Conservation (phyloP, 2,329 filamentous ascomycete species). For the Neopestalotiopsis sp. region DNA sequence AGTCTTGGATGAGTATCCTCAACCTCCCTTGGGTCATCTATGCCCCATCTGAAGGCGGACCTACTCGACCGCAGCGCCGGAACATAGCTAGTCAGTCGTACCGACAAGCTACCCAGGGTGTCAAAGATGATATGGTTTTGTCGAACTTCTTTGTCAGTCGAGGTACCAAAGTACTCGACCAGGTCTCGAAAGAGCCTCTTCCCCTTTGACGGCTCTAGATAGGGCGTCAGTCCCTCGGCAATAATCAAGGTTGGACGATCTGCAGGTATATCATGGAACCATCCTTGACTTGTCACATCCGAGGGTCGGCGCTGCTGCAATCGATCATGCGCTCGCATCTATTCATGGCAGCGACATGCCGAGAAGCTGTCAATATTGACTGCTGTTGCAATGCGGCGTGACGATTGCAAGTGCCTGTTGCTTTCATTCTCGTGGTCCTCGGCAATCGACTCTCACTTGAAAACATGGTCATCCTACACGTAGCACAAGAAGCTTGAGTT, state of each 20-base stretch:
- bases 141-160: not conserved
- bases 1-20: slow-evolving; percentile 9
- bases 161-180: slow-evolving; percentile 14
- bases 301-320: slow-evolving; percentile 17
- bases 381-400: no score
- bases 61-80: slow-evolving; percentile 15
- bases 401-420: no score
- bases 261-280: slow-evolving; percentile 25
- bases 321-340: no score
- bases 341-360: no score
- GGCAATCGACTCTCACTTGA: no score
- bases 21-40: slow-evolving; percentile 15
- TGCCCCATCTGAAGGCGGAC: slow-evolving; percentile 15
- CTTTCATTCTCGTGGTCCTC: no score
- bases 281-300: slow-evolving; percentile 24
- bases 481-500: no score
- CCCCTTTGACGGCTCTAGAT: slow-evolving; percentile 28
- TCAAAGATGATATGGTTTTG: slow-evolving; percentile 14
- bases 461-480: no score
- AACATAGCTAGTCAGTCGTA: slow-evolving; percentile 12
- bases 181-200: slow-evolving; percentile 13
- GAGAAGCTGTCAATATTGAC: no score
- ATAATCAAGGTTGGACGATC: slow-evolving; percentile 27
- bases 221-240: slow-evolving; percentile 30
- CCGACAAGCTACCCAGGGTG: slow-evolving; percentile 14